Conservation (phyloP, 108 stramenopile genomes). For the Cyclostephanos invisitatus region DNA sequence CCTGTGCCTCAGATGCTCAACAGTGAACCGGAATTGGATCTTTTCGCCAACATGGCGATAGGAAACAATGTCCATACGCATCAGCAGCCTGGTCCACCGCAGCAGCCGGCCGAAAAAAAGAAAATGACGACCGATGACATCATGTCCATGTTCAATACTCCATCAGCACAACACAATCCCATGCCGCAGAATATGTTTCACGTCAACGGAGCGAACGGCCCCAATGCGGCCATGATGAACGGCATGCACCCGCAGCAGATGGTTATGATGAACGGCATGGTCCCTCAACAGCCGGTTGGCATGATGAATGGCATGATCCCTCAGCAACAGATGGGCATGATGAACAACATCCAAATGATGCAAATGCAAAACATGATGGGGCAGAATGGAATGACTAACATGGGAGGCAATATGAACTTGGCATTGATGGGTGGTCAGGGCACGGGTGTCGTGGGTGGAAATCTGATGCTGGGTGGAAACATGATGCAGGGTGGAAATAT, state of each 20-base stretch:
- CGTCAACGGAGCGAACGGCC: conserved; percentile 10
- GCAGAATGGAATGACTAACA: conserved; percentile 18
- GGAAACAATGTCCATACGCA: conserved; percentile 3
- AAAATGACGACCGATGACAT: conserved; percentile 65
- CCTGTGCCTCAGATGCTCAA: conserved; percentile 12
- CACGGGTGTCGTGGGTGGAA: conserved; percentile 22
- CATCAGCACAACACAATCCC: conserved; percentile 30
- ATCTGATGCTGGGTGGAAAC: no score
- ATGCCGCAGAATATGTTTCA: conserved; percentile 43
- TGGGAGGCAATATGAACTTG: conserved; percentile 18
- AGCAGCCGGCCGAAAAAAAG: conserved; percentile 23
- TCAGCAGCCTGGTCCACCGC: conserved; percentile 13
- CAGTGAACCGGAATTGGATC: conserved; percentile 40
- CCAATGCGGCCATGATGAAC: conserved; percentile 39
- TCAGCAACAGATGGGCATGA: conserved; percentile 45
- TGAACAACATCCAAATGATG: conserved; percentile 25
- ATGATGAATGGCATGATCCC: conserved; percentile 43
- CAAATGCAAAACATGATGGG: conserved; percentile 23
- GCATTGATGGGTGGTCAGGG: conserved; percentile 31
- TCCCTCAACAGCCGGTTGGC: conserved; percentile 5
- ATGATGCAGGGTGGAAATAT: no score
- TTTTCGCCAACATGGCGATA: conserved; percentile 54
- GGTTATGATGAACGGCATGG: conserved; percentile 33
- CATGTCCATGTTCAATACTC: conserved; percentile 65
- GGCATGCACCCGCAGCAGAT: conserved; percentile 30